Evolutionary conservation across 164 flowering plant species (phyloP), one percentile per base, ranked within the genome.

Genomic region (Dillenia suffruticosa): DNA sequence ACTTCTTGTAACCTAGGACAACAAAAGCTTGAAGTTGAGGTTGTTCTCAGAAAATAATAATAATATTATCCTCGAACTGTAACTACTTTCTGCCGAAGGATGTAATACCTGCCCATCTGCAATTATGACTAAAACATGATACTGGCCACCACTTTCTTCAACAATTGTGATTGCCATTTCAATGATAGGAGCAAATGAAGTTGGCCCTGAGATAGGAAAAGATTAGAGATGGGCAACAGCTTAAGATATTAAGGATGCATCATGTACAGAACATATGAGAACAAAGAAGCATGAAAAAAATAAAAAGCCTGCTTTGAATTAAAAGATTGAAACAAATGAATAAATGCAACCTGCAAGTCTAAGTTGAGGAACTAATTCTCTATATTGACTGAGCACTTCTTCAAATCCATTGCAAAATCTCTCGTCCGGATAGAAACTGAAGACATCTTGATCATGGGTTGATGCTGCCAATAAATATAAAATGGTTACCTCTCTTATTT

Each of bases 91-190:
- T 26, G 19, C 44, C 46, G n/a, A 24, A 51, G 22, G 24, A 16
- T 13, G 10, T 16, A 19, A 26, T 79, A 89, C 98, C 96, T 93
- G 98, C 9, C 98, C 98, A 82, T 93, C 98, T 46, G 98, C 98
- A 68, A 93, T 93, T 69, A 93, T 90, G 69, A 93, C 63, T 65
- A 93, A 64, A 16, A 93, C 98, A 81, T 93, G 98, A 75, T 93
- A 93, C 69, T 90, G 98, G 51, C 97, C 96, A 56, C 87, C 84
- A 72, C 90, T 89, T 76, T 84, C 75, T 65, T 90, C 95, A 44
- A 93, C 98, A 61, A 91, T 86, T 12, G 87, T 84, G 16, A 76
- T 85, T 12, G 93, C 98, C 83, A 81, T 83, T 70, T 94, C 97
- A 71, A 94, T 80, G 54, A 89, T 70, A 12, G 98, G 97, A 10